Conservation (phyloP, 2,329 filamentous ascomycete species). For the Colletotrichum lini region DNA sequence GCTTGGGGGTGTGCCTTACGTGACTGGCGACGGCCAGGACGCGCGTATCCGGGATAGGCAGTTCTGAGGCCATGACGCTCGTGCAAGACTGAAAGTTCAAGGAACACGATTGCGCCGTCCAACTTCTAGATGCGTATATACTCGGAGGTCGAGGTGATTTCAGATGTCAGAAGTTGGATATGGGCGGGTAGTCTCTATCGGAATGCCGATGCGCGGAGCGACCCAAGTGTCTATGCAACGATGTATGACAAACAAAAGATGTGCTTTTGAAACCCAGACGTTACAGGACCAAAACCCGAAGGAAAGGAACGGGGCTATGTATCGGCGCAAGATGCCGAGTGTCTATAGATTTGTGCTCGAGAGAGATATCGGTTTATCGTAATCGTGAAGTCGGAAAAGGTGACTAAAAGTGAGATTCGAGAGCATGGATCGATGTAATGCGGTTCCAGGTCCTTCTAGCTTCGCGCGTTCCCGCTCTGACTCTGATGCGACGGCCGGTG, state of each 20-base stretch:
- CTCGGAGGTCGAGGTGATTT: slow-evolving; percentile 1
- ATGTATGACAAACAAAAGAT: background rate
- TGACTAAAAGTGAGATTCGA: slow-evolving; percentile 33
- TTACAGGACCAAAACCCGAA: background rate
- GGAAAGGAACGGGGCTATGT: slow-evolving; percentile 11
- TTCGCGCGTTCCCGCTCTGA: slow-evolving; percentile 24
- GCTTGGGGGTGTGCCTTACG: slow-evolving; percentile 71
- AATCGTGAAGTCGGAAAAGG: slow-evolving; percentile 2
- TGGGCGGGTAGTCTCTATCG: slow-evolving; percentile 16
- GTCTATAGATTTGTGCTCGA: background rate
- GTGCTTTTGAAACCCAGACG: background rate
- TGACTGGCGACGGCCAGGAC: slow-evolving; percentile 94
- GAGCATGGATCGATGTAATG: slow-evolving; percentile 10
- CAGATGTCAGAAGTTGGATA: slow-evolving; percentile 26
- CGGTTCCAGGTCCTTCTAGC: slow-evolving; percentile 41
- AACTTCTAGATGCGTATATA: slow-evolving; percentile 4
- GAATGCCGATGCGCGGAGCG: slow-evolving; percentile 27
- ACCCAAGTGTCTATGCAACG: slow-evolving; percentile 1
- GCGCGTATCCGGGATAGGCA: slow-evolving; percentile 69
- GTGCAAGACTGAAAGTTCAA: background rate
- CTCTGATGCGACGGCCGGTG: slow-evolving; percentile 30
- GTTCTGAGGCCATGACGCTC: slow-evolving; percentile 54
- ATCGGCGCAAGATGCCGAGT: slow-evolving; percentile 8
- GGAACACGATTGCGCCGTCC: background rate
- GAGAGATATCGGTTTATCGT: background rate